Evolutionary conservation across 495 filamentous ascomycete genomes (phyloP).

Genomic region (Penicillium malachiteum): DNA sequence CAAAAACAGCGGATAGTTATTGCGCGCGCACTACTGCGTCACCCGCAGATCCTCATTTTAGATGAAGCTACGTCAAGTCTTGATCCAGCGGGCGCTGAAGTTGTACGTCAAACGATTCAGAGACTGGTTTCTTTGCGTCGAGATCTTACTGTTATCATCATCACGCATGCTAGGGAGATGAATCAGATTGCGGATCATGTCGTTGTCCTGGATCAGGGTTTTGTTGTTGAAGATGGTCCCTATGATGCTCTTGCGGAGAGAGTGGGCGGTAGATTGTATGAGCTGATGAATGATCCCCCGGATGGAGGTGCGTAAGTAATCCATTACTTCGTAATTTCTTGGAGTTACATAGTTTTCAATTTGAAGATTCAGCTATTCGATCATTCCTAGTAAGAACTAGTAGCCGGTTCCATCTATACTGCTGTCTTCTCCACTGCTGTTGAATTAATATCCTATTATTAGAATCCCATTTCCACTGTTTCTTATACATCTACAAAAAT

Average conservation of each 20-base stretch:
- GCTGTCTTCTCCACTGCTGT: too few relatives aligned
- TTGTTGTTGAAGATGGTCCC: slow-evolving; percentile 62
- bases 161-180: slow-evolving; percentile 81
- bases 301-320: slow-evolving; percentile 2
- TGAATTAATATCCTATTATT: too few relatives aligned
- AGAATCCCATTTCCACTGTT: too few relatives aligned
- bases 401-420: too few relatives aligned
- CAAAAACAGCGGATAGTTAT: slow-evolving; percentile 83
- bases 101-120: slow-evolving; percentile 63
- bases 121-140: slow-evolving; percentile 34
- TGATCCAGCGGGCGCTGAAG: slow-evolving; percentile 66
- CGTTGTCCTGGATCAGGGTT: slow-evolving; percentile 66
- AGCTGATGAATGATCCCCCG: slow-evolving; percentile 28
- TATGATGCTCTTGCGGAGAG: slow-evolving; percentile 53
- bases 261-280: slow-evolving; percentile 39
- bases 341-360: too few relatives aligned
- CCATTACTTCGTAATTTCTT: not conserved
- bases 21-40: slow-evolving; percentile 71
- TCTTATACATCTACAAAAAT: too few relatives aligned
- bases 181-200: slow-evolving; percentile 73
- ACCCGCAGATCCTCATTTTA: slow-evolving; percentile 70
- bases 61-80: slow-evolving; percentile 87
- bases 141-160: slow-evolving; percentile 57
- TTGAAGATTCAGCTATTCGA: too few relatives aligned
- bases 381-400: too few relatives aligned